These are phyloP conservation scores for Phalaenopsis aphrodite DNA, from an alignment of 106 monocot genomes.

Conservation along the genomic window DNA sequence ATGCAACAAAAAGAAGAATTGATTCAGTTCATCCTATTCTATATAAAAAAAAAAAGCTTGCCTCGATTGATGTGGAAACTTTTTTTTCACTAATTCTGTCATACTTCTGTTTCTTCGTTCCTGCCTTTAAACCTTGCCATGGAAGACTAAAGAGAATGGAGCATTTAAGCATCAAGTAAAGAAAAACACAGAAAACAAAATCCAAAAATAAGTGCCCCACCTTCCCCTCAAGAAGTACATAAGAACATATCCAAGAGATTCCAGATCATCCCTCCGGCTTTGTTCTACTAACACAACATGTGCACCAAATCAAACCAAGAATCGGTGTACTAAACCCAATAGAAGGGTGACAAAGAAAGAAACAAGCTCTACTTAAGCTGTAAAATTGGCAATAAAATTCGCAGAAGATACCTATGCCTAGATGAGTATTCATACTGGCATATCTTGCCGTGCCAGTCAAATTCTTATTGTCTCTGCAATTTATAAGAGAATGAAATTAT, in stretches of 20 bases:
- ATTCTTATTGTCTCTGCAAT: constrained; percentile 53
- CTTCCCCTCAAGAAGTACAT: constrained; percentile 90
- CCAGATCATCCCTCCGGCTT: constrained; percentile 89
- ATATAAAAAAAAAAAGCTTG: constrained; percentile 12
- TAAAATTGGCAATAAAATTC: too few relatives aligned
- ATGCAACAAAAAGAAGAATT: constrained; percentile 15
- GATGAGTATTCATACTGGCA: constrained; percentile 56
- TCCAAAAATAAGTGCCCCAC: constrained; percentile 13
- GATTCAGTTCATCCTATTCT: background rate
- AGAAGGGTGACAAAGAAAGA: too few relatives aligned
- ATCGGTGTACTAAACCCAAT: too few relatives aligned
- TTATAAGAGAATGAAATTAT: too few relatives aligned
- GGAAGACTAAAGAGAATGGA: constrained; percentile 41
- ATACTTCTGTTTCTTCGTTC: constrained; percentile 83
- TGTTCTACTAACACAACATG: constrained; percentile 33
- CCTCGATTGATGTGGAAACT: constrained; percentile 75
- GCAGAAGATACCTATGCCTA: constrained; percentile 40
- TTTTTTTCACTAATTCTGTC: constrained; percentile 76
- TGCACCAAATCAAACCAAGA: background rate
- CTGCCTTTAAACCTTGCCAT: constrained; percentile 81
- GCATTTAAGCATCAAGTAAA: background rate
- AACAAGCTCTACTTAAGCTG: too few relatives aligned
- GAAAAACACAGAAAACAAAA: background rate
- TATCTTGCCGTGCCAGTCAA: constrained; percentile 61
- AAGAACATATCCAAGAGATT: constrained; percentile 85